Conservation (phyloP, 2,329 filamentous ascomycete species). For the Achaetomium macrosporum region DNA sequence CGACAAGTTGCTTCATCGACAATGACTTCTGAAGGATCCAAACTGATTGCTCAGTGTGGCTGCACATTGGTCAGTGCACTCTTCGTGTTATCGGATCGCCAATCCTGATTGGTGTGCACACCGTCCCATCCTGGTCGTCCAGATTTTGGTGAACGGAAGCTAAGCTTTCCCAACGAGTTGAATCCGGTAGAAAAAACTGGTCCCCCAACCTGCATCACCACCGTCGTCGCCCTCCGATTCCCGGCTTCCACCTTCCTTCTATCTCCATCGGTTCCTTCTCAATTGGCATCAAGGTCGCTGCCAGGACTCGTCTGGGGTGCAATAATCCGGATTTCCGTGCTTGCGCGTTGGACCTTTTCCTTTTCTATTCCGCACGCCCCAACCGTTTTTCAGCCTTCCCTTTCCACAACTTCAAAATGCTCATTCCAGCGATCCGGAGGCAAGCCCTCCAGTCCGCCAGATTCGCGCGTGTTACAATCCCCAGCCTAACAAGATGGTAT, state of each 20-base stretch:
- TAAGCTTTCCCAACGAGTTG: conserved; percentile 26
- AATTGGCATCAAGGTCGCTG: conserved; percentile 17
- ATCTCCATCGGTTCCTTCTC: conserved; percentile 11
- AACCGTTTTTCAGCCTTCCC: conserved; percentile 18
- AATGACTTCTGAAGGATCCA: no score
- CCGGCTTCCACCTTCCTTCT: conserved; percentile 16
- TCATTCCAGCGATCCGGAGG: conserved; percentile 59
- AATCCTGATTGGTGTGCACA: conserved; percentile 15
- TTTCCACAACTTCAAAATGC: conserved; percentile 41
- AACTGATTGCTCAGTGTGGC: no score
- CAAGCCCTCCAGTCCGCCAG: conserved; percentile 50
- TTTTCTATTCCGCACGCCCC: conserved; percentile 21
- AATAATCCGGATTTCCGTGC: conserved; percentile 5
- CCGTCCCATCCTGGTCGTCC: conserved; percentile 17
- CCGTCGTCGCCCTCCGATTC: conserved; percentile 19
- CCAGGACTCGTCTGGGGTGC: conserved; percentile 1
- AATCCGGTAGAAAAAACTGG: conserved; percentile 26
- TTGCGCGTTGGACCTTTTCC: conserved; percentile 15
- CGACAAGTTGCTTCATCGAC: not conserved
- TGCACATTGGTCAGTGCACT: not conserved
- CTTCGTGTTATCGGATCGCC: conserved; percentile 18
- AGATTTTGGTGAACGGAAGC: conserved; percentile 23
- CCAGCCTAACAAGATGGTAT: conserved; percentile 56
- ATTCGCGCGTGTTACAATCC: conserved; percentile 46
- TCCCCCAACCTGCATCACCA: conserved; percentile 22